These are phyloP conservation scores for Solanum virginianum DNA, from an alignment of 257 asterid genomes.

Conservation along the genomic window DNA sequence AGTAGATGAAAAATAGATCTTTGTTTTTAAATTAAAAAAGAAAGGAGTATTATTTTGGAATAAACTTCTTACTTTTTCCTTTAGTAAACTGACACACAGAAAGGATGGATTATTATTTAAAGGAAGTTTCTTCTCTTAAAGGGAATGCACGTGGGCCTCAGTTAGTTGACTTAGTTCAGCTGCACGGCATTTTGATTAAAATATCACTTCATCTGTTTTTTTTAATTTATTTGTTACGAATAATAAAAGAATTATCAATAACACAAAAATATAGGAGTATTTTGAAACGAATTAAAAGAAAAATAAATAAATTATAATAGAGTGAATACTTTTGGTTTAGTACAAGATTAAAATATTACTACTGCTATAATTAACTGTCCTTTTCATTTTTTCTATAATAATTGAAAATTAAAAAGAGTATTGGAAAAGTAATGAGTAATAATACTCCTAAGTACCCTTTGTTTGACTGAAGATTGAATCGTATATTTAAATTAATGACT, in stretches of 20 bases:
- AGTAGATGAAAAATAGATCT: too few relatives aligned
- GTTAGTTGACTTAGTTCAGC: neutral
- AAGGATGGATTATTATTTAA: neutral
- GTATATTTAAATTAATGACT: neutral
- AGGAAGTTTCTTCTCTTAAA: neutral
- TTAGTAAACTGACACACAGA: too few relatives aligned
- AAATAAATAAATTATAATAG: too few relatives aligned
- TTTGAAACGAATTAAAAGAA: too few relatives aligned
- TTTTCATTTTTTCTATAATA: neutral
- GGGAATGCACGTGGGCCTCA: neutral
- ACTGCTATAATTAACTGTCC: neutral
- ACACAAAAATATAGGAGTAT: too few relatives aligned
- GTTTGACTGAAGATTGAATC: neutral
- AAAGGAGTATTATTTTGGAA: too few relatives aligned
- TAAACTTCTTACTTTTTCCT: neutral
- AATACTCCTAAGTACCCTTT: neutral
- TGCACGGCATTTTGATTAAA: neutral
- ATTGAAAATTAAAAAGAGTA: neutral
- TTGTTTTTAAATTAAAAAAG: too few relatives aligned
- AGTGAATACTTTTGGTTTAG: too few relatives aligned
- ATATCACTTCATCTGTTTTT: neutral
- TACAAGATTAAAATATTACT: too few relatives aligned
- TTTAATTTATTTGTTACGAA: too few relatives aligned
- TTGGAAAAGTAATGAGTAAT: neutral
- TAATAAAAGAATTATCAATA: neutral